These are phyloP conservation scores for Candida alai DNA, from an alignment of 805 yeast genomes.

Conservation along the genomic window DNA sequence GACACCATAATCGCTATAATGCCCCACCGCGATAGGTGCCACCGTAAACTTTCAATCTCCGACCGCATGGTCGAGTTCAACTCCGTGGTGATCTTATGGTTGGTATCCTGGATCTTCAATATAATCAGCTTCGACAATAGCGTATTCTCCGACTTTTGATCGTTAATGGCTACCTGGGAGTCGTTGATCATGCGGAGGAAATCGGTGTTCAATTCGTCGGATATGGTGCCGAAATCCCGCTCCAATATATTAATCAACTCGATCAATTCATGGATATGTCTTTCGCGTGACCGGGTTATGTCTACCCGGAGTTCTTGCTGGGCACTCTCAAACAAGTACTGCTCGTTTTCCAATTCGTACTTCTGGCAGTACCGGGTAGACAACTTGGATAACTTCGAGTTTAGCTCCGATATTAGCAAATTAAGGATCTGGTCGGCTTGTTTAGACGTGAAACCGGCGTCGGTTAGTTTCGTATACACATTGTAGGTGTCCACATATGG, in stretches of 20 bases:
- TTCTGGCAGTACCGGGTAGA: slow-evolving; percentile 46
- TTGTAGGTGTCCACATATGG: slow-evolving; percentile 47
- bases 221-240: slow-evolving; percentile 65
- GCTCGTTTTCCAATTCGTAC: slow-evolving; percentile 81
- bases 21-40: slow-evolving; percentile 92
- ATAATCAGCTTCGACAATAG: slow-evolving; percentile 65
- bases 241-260: slow-evolving; percentile 66
- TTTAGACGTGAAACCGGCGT: slow-evolving; percentile 54
- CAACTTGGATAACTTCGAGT: slow-evolving; percentile 40
- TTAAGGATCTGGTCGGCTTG: slow-evolving; percentile 61
- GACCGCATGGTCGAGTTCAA: slow-evolving; percentile 78
- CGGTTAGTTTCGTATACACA: slow-evolving; percentile 49
- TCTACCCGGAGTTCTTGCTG: slow-evolving; percentile 82
- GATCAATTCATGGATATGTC: slow-evolving; percentile 62
- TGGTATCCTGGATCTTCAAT: slow-evolving; percentile 72
- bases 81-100: slow-evolving; percentile 79
- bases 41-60: slow-evolving; percentile 82
- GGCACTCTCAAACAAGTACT: slow-evolving; percentile 87
- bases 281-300: slow-evolving; percentile 66
- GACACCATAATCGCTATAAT: slow-evolving; percentile 67
- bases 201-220: slow-evolving; percentile 70
- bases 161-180: slow-evolving; percentile 77
- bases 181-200: slow-evolving; percentile 63
- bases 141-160: slow-evolving; percentile 82
- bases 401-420: slow-evolving; percentile 41